These are phyloP conservation scores for Chrysanthemum makinoi DNA, from an alignment of 129 eudicot genomes.

Conservation along the genomic window DNA sequence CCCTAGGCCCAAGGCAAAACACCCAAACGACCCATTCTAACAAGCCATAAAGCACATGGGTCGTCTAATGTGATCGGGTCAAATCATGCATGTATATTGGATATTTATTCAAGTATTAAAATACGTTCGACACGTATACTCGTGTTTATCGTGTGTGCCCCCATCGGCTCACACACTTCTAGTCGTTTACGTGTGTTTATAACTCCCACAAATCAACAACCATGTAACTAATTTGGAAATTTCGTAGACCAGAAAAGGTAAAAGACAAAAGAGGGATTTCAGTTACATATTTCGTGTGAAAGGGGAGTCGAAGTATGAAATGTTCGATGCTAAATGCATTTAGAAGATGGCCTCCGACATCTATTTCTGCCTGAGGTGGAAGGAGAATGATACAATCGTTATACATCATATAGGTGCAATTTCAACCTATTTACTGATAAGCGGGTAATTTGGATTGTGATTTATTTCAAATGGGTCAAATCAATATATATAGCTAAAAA, in stretches of 20 bases:
- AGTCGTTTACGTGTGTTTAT: no score
- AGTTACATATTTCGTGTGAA: constrained; percentile 65
- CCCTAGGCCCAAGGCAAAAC: no score
- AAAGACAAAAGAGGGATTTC: constrained; percentile 1
- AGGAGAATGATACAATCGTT: constrained; percentile 13
- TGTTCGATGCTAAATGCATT: constrained; percentile 80
- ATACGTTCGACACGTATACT: no score
- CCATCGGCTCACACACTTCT: no score
- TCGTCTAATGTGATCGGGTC: no score
- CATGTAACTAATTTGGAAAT: constrained; percentile 7
- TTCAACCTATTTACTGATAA: not conserved
- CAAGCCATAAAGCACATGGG: no score
- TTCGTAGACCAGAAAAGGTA: not conserved
- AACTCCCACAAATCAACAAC: no score
- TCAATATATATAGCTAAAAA: no score
- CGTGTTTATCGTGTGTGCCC: no score
- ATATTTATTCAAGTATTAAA: no score
- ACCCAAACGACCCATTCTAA: no score
- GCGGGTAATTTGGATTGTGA: not conserved
- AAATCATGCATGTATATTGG: no score
- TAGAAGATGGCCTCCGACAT: constrained; percentile 77
- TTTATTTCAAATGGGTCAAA: constrained; percentile 9
- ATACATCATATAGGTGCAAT: constrained; percentile 1
- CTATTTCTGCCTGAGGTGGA: constrained; percentile 42
- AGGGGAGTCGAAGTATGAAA: constrained; percentile 76